phyloP scores from a whole-genome alignment of 2,329 filamentous ascomycete species.

The Gremmenia infestans region DNA sequence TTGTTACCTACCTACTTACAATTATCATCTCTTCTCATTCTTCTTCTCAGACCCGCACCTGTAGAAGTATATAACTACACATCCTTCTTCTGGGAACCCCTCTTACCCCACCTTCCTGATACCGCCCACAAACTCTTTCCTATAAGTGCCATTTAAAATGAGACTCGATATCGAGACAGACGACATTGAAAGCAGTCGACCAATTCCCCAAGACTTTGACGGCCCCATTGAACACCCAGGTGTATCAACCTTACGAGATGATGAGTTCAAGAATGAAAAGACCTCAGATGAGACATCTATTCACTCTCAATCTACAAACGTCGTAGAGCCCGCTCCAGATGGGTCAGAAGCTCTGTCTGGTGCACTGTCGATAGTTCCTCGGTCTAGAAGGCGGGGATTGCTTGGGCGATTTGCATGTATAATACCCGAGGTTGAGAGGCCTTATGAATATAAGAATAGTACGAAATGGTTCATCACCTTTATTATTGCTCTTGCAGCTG shows the following conservation, averaged over 20 bases:
- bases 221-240: conserved; percentile 16
- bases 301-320: conserved; percentile 13
- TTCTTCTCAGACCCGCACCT: background rate
- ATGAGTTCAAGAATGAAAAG: conserved; percentile 10
- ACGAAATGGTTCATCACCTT: conserved; percentile 84
- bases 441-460: conserved; percentile 64
- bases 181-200: conserved; percentile 6
- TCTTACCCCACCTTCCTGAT: background rate
- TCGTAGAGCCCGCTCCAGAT: conserved; percentile 13
- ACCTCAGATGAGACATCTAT: conserved; percentile 8
- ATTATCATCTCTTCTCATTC: background rate
- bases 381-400: conserved; percentile 61
- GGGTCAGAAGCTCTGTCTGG: conserved; percentile 13
- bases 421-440: conserved; percentile 73
- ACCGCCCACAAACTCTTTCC: background rate
- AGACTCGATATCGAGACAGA: conserved; percentile 17
- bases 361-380: conserved; percentile 38
- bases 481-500: conserved; percentile 70
- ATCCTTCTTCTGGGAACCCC: background rate
- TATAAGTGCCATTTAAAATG: conserved; percentile 4
- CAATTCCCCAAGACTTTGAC: conserved; percentile 17
- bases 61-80: background rate
- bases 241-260: conserved; percentile 12
- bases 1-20: background rate
- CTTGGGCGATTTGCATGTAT: conserved; percentile 66